phyloP scores from a whole-genome alignment of 495 filamentous ascomycete genomes.

The Penicillium ucsense region DNA sequence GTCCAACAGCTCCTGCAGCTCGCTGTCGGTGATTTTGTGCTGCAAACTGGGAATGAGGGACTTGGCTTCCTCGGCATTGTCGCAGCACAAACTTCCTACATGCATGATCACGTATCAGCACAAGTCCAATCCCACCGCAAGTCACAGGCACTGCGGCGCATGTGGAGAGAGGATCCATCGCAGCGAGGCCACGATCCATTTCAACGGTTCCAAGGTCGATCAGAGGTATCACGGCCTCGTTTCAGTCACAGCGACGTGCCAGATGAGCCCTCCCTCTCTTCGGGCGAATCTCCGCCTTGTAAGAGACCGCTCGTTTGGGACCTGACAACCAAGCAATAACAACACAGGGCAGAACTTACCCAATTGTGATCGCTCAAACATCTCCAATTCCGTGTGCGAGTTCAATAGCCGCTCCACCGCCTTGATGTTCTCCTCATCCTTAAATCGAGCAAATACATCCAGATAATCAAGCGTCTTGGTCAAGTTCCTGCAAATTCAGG shows the following conservation, averaged over 20 bases:
- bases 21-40: slow-evolving; percentile 79
- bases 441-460: slow-evolving; percentile 88
- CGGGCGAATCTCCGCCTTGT: too few species aligned
- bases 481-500: slow-evolving; percentile 39
- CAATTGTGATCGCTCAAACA: slow-evolving; percentile 88
- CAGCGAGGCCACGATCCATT: too few species aligned
- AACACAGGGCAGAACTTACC: slow-evolving; percentile 44
- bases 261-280: too few species aligned
- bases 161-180: neutral
- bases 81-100: slow-evolving; percentile 80
- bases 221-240: neutral
- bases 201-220: neutral
- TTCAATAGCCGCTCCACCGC: slow-evolving; percentile 77
- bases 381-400: slow-evolving; percentile 65
- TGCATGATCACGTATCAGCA: neutral
- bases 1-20: slow-evolving; percentile 77
- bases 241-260: too few species aligned
- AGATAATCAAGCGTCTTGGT: slow-evolving; percentile 84
- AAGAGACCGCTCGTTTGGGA: neutral
- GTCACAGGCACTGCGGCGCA: too few species aligned
- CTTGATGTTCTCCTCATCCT: slow-evolving; percentile 86
- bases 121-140: neutral
- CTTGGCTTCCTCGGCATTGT: slow-evolving; percentile 89
- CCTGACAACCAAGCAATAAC: neutral
- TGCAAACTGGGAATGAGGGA: slow-evolving; percentile 84